Evolutionary conservation across 257 asterid species (phyloP).

Genomic region (Oldenlandia corymbosa): DNA sequence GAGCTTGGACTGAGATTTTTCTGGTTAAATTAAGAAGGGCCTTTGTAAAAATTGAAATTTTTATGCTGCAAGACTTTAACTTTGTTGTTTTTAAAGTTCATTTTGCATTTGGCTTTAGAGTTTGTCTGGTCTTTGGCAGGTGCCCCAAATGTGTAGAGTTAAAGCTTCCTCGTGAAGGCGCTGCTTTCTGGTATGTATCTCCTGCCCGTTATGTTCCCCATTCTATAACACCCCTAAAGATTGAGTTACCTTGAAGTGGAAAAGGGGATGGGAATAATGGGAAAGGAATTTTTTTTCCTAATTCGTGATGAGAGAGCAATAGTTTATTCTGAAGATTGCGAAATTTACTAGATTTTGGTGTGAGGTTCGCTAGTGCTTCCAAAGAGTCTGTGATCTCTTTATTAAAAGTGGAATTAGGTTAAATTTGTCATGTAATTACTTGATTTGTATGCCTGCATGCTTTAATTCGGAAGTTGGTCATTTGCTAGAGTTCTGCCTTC

Average conservation of each 20-base stretch:
- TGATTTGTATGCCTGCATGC: neutral
- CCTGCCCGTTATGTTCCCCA: conserved; percentile 14
- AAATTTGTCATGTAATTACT: neutral
- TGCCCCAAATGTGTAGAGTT: conserved; percentile 90
- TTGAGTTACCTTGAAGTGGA: neutral
- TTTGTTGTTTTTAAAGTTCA: too few species aligned
- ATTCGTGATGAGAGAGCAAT: neutral
- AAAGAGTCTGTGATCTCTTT: too few species aligned
- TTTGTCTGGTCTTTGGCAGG: conserved; percentile 31
- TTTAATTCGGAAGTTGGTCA: conserved; percentile 1
- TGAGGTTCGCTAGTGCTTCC: neutral
- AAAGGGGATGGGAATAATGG: neutral
- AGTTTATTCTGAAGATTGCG: neutral
- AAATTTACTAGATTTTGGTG: neutral
- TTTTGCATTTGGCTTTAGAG: neutral
- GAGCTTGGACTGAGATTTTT: too few species aligned
- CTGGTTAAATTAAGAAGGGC: neutral
- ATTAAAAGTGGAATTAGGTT: neutral
- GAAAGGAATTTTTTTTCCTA: too few species aligned
- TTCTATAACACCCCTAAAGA: neutral
- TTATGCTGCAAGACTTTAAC: too few species aligned
- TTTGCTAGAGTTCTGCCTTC: conserved; percentile 10
- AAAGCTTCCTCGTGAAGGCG: conserved; percentile 92
- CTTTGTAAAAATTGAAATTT: neutral
- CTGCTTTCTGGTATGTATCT: conserved; percentile 92